These are phyloP conservation scores for Ceratorhiza oryzae-sativae DNA, from an alignment of 1,284 basidiomycete genomes.

Conservation along the genomic window DNA sequence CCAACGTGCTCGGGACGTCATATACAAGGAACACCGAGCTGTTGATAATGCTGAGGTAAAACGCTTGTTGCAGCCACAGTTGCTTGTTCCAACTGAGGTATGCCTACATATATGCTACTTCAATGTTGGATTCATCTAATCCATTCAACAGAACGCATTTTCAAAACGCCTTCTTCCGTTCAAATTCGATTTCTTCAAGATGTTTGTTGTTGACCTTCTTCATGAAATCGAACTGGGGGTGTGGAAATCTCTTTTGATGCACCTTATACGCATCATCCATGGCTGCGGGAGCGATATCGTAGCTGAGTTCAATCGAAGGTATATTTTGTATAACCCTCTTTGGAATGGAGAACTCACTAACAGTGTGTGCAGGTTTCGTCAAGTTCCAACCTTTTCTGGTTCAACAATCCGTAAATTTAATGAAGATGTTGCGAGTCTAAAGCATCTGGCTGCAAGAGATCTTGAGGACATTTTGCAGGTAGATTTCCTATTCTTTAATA, in stretches of 20 bases:
- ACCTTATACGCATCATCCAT: slow-evolving; percentile 51
- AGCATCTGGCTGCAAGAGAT: slow-evolving; percentile 39
- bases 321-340: neutral
- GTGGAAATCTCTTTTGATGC: slow-evolving; percentile 51
- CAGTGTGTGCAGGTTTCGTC: slow-evolving; percentile 15
- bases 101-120: neutral
- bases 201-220: slow-evolving; percentile 48
- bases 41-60: slow-evolving; percentile 19
- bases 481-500: no score
- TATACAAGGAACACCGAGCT: slow-evolving; percentile 8
- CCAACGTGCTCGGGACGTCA: neutral
- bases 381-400: slow-evolving; percentile 34
- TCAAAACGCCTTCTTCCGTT: neutral
- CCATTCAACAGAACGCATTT: slow-evolving; percentile 29
- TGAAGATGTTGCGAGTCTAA: slow-evolving; percentile 37
- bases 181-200: slow-evolving; percentile 18
- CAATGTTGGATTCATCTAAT: neutral
- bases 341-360: neutral
- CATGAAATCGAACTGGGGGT: slow-evolving; percentile 54
- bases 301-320: slow-evolving; percentile 36
- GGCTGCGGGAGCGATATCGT: slow-evolving; percentile 15
- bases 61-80: neutral
- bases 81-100: slow-evolving; percentile 39
- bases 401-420: slow-evolving; percentile 39
- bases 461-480: slow-evolving; percentile 38